Percentiles rank a stretch among this genome's conserved stretches.
Evolutionary conservation across 1,139 yeast genomes (phyloP).

Genomic region (Hanseniaspora uvarum): DNA sequence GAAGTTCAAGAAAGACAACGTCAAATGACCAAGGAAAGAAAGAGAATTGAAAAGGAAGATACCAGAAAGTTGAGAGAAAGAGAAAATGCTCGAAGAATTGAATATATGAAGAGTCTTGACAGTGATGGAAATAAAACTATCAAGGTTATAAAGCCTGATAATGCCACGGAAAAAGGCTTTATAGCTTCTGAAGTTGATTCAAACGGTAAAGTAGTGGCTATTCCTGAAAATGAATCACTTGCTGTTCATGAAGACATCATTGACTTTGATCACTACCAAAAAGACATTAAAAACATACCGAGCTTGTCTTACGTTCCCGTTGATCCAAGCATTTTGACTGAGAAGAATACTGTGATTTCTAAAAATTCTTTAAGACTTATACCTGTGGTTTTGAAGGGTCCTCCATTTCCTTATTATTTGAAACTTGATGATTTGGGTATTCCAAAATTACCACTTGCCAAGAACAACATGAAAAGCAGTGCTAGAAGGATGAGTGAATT

Average conservation of each 20-base stretch:
- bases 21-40: neutral
- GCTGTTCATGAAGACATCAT: neutral
- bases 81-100: slow-evolving; percentile 11
- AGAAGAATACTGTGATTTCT: neutral
- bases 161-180: neutral
- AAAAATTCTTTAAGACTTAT: slow-evolving; percentile 13
- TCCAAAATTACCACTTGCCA: slow-evolving; percentile 28
- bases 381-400: slow-evolving; percentile 29
- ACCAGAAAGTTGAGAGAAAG: neutral
- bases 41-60: slow-evolving; percentile 11
- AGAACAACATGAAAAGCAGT: slow-evolving; percentile 8
- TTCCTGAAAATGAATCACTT: neutral
- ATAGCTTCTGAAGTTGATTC: neutral
- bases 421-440: slow-evolving; percentile 30
- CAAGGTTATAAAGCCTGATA: neutral
- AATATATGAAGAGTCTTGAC: slow-evolving; percentile 2
- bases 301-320: neutral
- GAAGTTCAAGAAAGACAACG: slow-evolving; percentile 2
- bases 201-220: neutral
- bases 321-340: neutral
- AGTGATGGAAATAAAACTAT: neutral
- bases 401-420: slow-evolving; percentile 31
- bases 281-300: neutral
- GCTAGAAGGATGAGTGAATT: slow-evolving; percentile 28
- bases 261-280: neutral